Percentiles rank a stretch among this genome's conserved stretches.
phyloP scores from a whole-genome alignment of 2,329 filamentous ascomycete genomes.

The Colletotrichum spinosum region DNA sequence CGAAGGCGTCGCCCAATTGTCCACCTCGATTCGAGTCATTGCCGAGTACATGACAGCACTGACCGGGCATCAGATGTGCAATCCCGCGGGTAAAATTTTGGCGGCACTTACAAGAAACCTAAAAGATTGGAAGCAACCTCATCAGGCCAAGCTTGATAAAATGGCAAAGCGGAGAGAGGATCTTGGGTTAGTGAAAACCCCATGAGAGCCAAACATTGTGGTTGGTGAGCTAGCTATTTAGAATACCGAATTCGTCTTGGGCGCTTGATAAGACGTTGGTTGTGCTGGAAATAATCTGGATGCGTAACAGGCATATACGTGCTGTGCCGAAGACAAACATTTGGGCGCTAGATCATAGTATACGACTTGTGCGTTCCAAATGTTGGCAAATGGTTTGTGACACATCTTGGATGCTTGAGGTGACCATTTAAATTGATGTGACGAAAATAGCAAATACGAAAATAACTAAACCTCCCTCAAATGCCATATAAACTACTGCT shows the following conservation, averaged over 20 bases:
- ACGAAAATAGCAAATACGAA: neutral
- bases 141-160: neutral
- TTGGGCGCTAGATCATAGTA: too few species aligned
- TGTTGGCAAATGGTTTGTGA: too few species aligned
- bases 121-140: neutral
- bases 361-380: too few species aligned
- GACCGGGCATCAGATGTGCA: neutral
- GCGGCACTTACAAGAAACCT: accelerated
- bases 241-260: too few species aligned
- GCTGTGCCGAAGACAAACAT: too few species aligned
- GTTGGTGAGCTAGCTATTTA: too few species aligned
- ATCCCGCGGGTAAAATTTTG: neutral
- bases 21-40: neutral
- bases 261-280: too few species aligned
- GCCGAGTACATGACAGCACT: neutral
- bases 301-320: too few species aligned
- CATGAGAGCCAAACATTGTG: too few species aligned
- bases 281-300: too few species aligned
- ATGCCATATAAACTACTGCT: neutral
- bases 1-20: neutral
- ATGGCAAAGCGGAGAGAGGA: constrained; percentile 1
- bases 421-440: too few species aligned
- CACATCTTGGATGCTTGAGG: too few species aligned
- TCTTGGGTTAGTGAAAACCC: neutral
- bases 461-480: neutral